Base-by-base conservation (phyloP, 2,329 filamentous ascomycete species). In the Pyrenophora teres region DNA sequence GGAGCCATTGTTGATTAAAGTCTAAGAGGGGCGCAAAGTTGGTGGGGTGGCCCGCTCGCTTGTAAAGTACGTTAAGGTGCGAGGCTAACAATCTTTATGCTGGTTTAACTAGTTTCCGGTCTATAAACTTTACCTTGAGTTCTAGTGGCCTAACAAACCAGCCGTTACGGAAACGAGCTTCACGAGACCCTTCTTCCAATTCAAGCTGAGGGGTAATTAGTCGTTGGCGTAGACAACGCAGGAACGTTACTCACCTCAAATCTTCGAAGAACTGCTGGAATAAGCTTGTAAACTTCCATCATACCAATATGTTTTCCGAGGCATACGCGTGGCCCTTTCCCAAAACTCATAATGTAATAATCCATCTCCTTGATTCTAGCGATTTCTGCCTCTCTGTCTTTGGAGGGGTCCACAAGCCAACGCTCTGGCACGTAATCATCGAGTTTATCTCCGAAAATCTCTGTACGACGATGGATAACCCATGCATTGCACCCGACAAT, bases 341-440 rank as follows among this genome's bases (percentile, higher is more conserved):
- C 60, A 13, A 60, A 60, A 30, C 44, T 42, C 21, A 57, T 55
- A 15, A 57, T 50, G 41, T 37, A 65, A 50, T 30, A 71, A 67
- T 50, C 67, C 69, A 79, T 68, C 15, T 62, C 61, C 9, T 27
- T 27, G 25, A 27, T 27, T 27, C 25, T 27, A 27, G 25, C 7
- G 25, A 27, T 27, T 27, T 27, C 25, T 27, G 25, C 27, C 6
- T 67, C 58, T 37, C 52, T 48, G 33, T 57, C 45, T 10, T 44
- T 30, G 1, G 38, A 32, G 8, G 21, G 42, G 6, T 55, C 56
- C 9, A 52, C 56, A 10, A 57, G 45, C 59, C 59, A 64, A 23
- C 57, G 46, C 15, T 64, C 61, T 21, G 61, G 61, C 15, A 50
- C 46, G 46, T 46, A 64, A 2, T 12, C 4, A 2, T 54, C 48